A percentile compares a stretch with the other conserved stretches of the same genome.
Evolutionary conservation across 164 flowering plant species (phyloP).

Genomic region (Vitis labrusca): DNA sequence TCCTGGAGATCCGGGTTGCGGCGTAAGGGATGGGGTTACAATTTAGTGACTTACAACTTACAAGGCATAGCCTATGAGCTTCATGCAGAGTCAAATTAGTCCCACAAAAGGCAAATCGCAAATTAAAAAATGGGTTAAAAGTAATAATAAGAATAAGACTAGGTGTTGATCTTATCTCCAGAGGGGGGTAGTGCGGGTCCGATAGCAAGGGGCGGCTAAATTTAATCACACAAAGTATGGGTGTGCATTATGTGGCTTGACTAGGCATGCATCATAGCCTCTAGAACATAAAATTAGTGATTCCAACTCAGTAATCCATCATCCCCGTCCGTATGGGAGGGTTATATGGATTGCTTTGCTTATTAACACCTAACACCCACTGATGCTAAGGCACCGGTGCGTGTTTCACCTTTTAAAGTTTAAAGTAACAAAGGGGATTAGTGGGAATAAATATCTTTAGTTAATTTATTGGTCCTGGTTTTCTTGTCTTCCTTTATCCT

Average conservation of each 20-base stretch:
- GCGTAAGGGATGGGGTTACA: too few species aligned
- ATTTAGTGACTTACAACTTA: too few species aligned
- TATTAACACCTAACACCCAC: neutral
- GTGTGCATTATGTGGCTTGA: conserved; percentile 13
- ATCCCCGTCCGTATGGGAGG: neutral
- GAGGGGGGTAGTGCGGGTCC: neutral
- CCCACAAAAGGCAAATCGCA: too few species aligned
- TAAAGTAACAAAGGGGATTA: too few species aligned
- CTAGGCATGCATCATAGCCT: conserved; percentile 4
- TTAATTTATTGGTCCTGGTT: too few species aligned
- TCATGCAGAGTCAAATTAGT: too few species aligned
- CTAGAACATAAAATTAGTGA: conserved; percentile 20
- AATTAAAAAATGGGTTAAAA: too few species aligned
- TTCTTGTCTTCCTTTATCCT: too few species aligned
- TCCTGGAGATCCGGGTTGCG: too few species aligned
- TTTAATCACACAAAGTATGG: neutral
- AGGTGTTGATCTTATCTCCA: neutral
- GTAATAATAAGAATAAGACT: neutral
- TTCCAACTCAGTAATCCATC: conserved; percentile 30
- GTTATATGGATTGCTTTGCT: neutral
- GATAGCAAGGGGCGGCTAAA: conserved; percentile 2
- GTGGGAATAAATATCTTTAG: too few species aligned
- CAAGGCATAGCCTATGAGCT: too few species aligned
- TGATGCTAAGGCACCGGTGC: neutral
- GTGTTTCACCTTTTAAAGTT: too few species aligned